These are phyloP conservation scores for Cylindrotheca closterium DNA, from an alignment of 108 stramenopile species.

Conservation along the genomic window DNA sequence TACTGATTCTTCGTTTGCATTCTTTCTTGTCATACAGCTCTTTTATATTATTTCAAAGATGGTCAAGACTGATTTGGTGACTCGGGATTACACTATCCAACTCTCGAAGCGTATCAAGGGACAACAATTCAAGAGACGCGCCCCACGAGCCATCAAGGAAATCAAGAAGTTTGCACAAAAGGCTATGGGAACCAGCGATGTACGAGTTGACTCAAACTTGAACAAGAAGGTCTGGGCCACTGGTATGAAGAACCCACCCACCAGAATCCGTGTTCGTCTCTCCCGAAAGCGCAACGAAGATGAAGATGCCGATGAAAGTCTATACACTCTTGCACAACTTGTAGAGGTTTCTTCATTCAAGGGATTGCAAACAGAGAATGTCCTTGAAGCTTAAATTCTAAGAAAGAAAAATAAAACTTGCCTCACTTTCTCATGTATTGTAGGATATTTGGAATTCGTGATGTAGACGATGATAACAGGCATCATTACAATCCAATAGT, in stretches of 20 bases:
- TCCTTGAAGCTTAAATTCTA: slow-evolving; percentile 40
- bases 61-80: slow-evolving; percentile 79
- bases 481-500: no score
- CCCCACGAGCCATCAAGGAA: slow-evolving; percentile 97
- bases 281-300: slow-evolving; percentile 98
- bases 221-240: slow-evolving; percentile 93
- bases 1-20: no score
- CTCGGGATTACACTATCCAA: slow-evolving; percentile 97
- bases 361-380: slow-evolving; percentile 94
- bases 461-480: no score
- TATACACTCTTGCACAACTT: slow-evolving; percentile 97
- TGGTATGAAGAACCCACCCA: slow-evolving; percentile 97
- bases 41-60: slow-evolving; percentile 28
- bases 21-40: no score
- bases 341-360: slow-evolving; percentile 93
- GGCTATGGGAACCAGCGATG: slow-evolving; percentile 96
- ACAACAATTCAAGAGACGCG: slow-evolving; percentile 95
- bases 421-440: no score
- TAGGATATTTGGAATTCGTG: no score
- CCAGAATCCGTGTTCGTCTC: slow-evolving; percentile 95
- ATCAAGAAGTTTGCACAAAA: slow-evolving; percentile 93
- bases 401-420: slow-evolving; percentile 3
- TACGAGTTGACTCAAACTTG: slow-evolving; percentile 80
- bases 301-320: slow-evolving; percentile 97
- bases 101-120: slow-evolving; percentile 95